Evolutionary conservation across 2,329 filamentous ascomycete genomes (phyloP), one percentile per base, ranked within the genome.

Genomic region (Stenocarpella maydis): DNA sequence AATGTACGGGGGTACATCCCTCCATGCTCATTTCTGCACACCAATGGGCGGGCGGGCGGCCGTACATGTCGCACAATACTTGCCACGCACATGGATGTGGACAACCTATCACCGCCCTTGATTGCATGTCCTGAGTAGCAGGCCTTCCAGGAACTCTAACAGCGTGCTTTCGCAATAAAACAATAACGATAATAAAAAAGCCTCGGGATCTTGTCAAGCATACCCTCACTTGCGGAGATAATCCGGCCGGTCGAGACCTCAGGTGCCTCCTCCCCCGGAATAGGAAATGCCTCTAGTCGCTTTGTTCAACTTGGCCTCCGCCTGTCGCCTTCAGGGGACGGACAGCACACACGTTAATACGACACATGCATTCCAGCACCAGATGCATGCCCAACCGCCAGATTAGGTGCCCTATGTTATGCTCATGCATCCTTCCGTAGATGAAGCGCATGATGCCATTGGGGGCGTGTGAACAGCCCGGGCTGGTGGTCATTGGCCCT

Each of bases 371-470:
- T 61, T 39, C 17, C 10, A 31, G 47, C 14, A 37, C 60, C 34
- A 49, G 49, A 54, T 69, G 45, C 61, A 31, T 69, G 68, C 61
- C 67, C 52, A 45, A 67, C 63, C 15, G 24, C 47, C 47, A 47
- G 60, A 37, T 17, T 47, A 49, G 65, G n/a, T 61, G 45, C 52
- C 45, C 52, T 49, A 63, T 63, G 58, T 63, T 43, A 49, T 63
- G 58, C 41, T 43, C 43, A 58, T 63, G 58, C 58, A 63, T 63
- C 58, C 19, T 43, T 8, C n/a, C 37, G 12, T 49, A 14, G 26
- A n/a, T 31, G 28, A 28, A 21, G 17, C 26, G 19, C 17, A 21
- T 26, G 12, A 49, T 26, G 37, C 28, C 28, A 5, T 37, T 34
- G 14, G 58, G 45, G 28, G 43, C 14, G 37, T 58, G 54, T n/a